Evolutionary conservation across 768 basidiomycete species (phyloP).

Genomic region (Auricularia cornea): DNA sequence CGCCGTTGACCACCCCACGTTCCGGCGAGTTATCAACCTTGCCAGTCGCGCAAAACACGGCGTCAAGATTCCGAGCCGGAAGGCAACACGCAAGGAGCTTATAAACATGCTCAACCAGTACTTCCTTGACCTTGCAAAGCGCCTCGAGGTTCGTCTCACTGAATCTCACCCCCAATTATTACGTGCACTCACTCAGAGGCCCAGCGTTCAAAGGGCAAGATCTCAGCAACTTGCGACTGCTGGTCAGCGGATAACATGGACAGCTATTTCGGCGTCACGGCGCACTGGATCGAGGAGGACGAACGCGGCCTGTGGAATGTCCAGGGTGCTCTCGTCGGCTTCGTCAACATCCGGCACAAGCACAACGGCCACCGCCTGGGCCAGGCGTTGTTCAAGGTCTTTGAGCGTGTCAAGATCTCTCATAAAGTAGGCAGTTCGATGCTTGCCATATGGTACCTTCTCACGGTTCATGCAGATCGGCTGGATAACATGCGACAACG

Average conservation of each 20-base stretch:
- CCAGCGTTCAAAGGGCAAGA: constrained; percentile 14
- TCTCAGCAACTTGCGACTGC: constrained; percentile 30
- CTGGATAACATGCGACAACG: no score
- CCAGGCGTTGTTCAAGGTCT: no score
- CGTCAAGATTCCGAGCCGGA: constrained; percentile 26
- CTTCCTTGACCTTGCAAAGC: constrained; percentile 1
- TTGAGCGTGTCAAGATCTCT: no score
- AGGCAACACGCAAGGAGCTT: constrained; percentile 20
- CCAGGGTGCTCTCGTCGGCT: constrained; percentile 15
- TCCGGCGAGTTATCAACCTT: constrained; percentile 28
- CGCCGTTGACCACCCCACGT: constrained; percentile 26
- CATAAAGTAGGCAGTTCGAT: no score
- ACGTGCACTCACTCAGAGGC: constrained; percentile 10
- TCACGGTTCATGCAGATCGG: no score
- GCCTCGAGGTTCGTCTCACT: constrained; percentile 15
- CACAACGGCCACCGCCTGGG: no score
- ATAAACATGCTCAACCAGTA: constrained; percentile 19
- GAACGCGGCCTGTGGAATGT: constrained; percentile 17
- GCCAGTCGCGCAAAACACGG: constrained; percentile 30
- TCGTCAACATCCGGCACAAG: no score
- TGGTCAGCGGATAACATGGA: constrained; percentile 33
- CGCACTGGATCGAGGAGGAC: constrained; percentile 31
- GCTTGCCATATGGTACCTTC: no score
- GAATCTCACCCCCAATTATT: neutral
- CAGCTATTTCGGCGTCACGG: constrained; percentile 32